Conservation (phyloP, 345 rosid species). For the Bruguiera sexangula region DNA sequence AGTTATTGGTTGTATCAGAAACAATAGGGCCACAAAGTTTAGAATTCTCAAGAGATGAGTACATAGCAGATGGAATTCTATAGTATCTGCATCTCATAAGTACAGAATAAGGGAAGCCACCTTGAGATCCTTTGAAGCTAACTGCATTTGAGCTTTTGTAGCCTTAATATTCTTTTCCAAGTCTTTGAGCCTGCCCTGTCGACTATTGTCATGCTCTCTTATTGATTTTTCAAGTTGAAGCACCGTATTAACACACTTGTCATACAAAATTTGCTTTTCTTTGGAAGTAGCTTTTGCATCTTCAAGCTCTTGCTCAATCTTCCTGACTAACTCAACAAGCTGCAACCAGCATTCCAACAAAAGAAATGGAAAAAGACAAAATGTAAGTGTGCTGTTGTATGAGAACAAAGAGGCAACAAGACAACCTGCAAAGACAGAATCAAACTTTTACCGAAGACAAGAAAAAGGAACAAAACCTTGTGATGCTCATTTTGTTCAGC, state of each 20-base stretch:
- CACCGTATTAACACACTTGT: conserved; percentile 50
- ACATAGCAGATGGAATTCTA: neutral
- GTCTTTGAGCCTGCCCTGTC: conserved; percentile 76
- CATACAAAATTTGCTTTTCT: conserved; percentile 62
- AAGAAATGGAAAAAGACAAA: conserved; percentile 1
- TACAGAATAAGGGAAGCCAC: conserved; percentile 30
- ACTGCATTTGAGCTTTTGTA: conserved; percentile 65
- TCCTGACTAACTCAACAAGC: conserved; percentile 85
- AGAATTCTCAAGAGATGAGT: neutral
- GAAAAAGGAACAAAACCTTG: conserved; percentile 49
- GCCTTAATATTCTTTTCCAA: conserved; percentile 70
- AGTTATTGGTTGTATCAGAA: neutral
- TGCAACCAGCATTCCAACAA: conserved; percentile 21
- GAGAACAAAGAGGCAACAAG: conserved; percentile 11
- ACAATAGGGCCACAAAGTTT: neutral
- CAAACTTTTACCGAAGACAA: conserved; percentile 9
- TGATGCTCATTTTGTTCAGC: conserved; percentile 98
- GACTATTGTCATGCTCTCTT: conserved; percentile 70
- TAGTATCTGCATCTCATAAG: neutral
- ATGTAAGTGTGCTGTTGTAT: conserved; percentile 4
- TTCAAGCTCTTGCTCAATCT: conserved; percentile 74
- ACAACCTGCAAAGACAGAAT: conserved; percentile 7
- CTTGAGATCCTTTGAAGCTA: conserved; percentile 76
- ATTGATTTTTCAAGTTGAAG: conserved; percentile 68
- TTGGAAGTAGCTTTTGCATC: conserved; percentile 57